phyloP scores from a whole-genome alignment of 176 grass and related monocot species.

The Dactylis glomerata region DNA sequence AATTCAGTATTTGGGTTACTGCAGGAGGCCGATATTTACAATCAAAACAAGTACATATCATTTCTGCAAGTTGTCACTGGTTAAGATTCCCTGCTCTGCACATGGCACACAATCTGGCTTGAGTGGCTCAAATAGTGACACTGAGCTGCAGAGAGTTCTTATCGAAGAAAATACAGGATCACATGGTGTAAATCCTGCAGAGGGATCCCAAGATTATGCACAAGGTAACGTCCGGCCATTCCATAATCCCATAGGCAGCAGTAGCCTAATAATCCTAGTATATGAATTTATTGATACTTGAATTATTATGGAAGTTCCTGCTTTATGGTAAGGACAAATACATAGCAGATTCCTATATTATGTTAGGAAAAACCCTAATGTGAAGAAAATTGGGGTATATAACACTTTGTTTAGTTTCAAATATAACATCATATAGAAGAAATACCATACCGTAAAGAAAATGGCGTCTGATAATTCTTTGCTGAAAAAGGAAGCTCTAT shows the following conservation, averaged over 20 bases:
- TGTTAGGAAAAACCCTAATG: background rate
- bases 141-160: slow-evolving; percentile 5
- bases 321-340: background rate
- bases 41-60: slow-evolving; percentile 79
- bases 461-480: background rate
- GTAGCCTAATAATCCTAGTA: background rate
- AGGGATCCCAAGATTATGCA: slow-evolving; percentile 8
- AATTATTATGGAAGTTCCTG: background rate
- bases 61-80: slow-evolving; percentile 93
- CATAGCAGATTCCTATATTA: background rate
- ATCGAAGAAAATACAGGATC: slow-evolving; percentile 24
- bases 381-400: background rate
- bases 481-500: background rate
- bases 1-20: slow-evolving; percentile 18
- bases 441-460: background rate
- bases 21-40: slow-evolving; percentile 68
- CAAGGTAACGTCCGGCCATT: slow-evolving; percentile 25
- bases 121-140: slow-evolving; percentile 16
- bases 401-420: background rate
- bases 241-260: background rate
- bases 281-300: background rate
- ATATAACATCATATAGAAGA: background rate
- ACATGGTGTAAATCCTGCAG: slow-evolving; percentile 14
- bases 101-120: slow-evolving; percentile 10
- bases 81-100: slow-evolving; percentile 42